Percentiles rank a stretch among this genome's conserved stretches.
These are phyloP conservation scores for Paragyromitra xinjiangensis DNA, from an alignment of 495 filamentous ascomycete species.

Conservation along the genomic window DNA sequence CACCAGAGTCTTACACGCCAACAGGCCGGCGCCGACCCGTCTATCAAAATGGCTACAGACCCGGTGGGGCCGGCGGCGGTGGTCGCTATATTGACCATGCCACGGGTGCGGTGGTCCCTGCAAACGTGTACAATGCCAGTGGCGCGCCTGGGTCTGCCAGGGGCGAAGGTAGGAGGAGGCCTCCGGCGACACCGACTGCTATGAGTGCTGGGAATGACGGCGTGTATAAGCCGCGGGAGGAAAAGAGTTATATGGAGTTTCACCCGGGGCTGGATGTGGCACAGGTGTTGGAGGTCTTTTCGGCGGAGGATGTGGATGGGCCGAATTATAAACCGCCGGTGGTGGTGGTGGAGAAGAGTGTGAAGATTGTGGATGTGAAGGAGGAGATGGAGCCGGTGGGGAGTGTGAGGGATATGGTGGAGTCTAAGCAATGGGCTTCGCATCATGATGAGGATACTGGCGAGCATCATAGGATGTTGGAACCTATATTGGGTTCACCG, in stretches of 20 bases:
- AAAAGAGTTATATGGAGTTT: slow-evolving; percentile 96
- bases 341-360: slow-evolving; percentile 27
- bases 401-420: slow-evolving; percentile 12
- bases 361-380: slow-evolving; percentile 51
- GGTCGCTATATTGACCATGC: slow-evolving; percentile 74
- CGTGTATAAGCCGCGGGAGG: slow-evolving; percentile 95
- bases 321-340: slow-evolving; percentile 45
- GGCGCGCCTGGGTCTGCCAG: slow-evolving; percentile 57
- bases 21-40: slow-evolving; percentile 61
- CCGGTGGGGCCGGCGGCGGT: slow-evolving; percentile 81
- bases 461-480: slow-evolving; percentile 29
- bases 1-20: slow-evolving; percentile 56
- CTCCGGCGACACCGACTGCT: slow-evolving; percentile 64
- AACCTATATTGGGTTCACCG: slow-evolving; percentile 2
- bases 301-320: slow-evolving; percentile 83
- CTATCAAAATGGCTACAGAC: slow-evolving; percentile 67
- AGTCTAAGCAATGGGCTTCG: slow-evolving; percentile 24
- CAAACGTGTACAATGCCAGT: slow-evolving; percentile 61
- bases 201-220: slow-evolving; percentile 87
- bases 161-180: slow-evolving; percentile 60
- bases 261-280: slow-evolving; percentile 94
- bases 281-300: slow-evolving; percentile 76
- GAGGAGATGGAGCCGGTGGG: slow-evolving; percentile 49
- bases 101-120: slow-evolving; percentile 58
- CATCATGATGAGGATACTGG: slow-evolving; percentile 16